These are phyloP conservation scores for Eucalyptus caleyi DNA, from an alignment of 345 rosid genomes.

Conservation along the genomic window DNA sequence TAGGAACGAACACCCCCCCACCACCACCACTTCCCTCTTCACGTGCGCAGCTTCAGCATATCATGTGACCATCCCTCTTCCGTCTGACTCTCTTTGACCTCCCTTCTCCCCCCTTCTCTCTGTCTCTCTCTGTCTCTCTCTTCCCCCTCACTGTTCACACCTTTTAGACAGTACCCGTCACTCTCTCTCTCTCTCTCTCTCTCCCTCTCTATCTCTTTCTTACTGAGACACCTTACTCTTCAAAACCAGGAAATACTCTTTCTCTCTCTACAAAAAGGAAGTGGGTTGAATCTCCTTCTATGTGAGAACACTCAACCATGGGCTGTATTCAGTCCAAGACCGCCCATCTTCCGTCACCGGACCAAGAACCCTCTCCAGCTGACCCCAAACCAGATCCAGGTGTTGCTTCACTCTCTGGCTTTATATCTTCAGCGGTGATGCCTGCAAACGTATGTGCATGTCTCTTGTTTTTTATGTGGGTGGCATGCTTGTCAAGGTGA, in stretches of 20 bases:
- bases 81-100: neutral
- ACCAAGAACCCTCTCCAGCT: constrained; percentile 44
- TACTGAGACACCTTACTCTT: neutral
- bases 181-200: neutral
- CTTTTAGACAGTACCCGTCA: neutral
- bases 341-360: constrained; percentile 54
- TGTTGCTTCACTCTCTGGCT: neutral
- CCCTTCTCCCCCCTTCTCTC: neutral
- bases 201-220: neutral
- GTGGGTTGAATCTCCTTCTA: neutral
- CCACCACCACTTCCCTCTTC: neutral
- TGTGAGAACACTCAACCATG: constrained; percentile 20
- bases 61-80: constrained; percentile 11
- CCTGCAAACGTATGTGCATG: neutral
- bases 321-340: constrained; percentile 96
- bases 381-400: constrained; percentile 58
- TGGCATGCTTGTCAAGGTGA: neutral
- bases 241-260: neutral
- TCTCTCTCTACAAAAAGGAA: neutral
- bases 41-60: constrained; percentile 16
- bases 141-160: neutral
- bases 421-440: neutral
- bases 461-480: neutral
- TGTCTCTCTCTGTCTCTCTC: neutral
- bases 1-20: neutral